Base-by-base conservation (phyloP, 495 filamentous ascomycete genomes). In the Cercophora sp. region DNA sequence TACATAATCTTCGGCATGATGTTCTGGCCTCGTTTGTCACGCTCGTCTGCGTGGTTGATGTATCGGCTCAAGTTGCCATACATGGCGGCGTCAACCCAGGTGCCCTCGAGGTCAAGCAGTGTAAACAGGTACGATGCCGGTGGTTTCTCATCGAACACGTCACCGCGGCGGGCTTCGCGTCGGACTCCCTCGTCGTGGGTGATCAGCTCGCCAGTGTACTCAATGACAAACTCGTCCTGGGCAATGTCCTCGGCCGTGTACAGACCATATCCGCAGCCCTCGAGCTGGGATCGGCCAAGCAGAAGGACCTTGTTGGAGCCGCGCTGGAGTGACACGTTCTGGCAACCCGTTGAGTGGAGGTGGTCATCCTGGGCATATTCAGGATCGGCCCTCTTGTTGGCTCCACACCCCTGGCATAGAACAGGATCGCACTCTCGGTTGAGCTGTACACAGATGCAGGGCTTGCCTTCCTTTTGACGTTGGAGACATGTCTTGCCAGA, bases 201-300 rank as follows among this genome's bases (percentile, higher is more conserved):
- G 29, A 88, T 80, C 5, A 88, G 70, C 56, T 89, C 86, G 19
- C 86, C 86, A 22, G 80, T 81, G 60, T 90, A 89, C 63, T 90
- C 86, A 19, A 85, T 83, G 18, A 90, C 62, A 56, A 80, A 87
- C 24, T 81, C 79, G 24, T 79, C 76, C 48, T 74, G 72, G 18
- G 73, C 72, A 16, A 86, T 76, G 29, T 80, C 62, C 59, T 88
- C 84, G 3, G 78, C 82, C 3, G 79, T 70, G 48, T 82, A 89
- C 0, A 88, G 70, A 3, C 86, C 86, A 42, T 84, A 85, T 0
- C 86, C 86, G 18, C 79, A 78, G 5, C 76, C 72, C 43, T 66
- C 64, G 23, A 83, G 69, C 23, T 78, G 75, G 5, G 79, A 84
- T 18, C 77, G 71, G n/a, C 85, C 86, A 1, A 87, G 66, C 3